Percentiles rank a stretch among this genome's conserved stretches.
Conservation (phyloP, 768 basidiomycete species). For the Leccinum subgranulosum region DNA sequence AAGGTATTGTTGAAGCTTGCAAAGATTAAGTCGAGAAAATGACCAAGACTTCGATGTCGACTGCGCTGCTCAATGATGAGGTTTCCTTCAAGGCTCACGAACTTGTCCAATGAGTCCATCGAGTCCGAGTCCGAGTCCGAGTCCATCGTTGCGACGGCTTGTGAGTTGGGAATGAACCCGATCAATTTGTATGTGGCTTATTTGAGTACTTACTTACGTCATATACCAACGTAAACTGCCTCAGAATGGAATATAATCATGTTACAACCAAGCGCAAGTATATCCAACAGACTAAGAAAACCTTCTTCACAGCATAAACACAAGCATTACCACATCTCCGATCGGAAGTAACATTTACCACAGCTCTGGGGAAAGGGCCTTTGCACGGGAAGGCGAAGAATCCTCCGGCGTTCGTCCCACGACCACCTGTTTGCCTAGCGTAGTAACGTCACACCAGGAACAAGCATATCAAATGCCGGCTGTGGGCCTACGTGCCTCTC, state of each 20-base stretch:
- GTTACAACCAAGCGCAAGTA: background rate
- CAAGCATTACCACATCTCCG: background rate
- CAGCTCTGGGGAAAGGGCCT: background rate
- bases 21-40: background rate
- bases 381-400: background rate
- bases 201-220: too few relatives aligned
- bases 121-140: too few relatives aligned
- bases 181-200: background rate
- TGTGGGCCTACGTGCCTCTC: conserved; percentile 2
- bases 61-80: background rate
- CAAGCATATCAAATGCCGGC: background rate
- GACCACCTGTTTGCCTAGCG: conserved; percentile 1
- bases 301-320: background rate
- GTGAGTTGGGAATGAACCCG: background rate
- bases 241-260: too few relatives aligned
- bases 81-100: background rate
- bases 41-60: background rate
- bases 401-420: background rate
- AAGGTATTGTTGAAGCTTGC: background rate
- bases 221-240: too few relatives aligned
- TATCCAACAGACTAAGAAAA: background rate
- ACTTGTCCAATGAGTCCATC: background rate
- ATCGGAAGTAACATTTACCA: background rate
- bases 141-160: background rate
- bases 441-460: background rate